Evolutionary conservation across 192 early-diverging fungal genomes (phyloP).

Genomic region (Entrophospora sp.): DNA sequence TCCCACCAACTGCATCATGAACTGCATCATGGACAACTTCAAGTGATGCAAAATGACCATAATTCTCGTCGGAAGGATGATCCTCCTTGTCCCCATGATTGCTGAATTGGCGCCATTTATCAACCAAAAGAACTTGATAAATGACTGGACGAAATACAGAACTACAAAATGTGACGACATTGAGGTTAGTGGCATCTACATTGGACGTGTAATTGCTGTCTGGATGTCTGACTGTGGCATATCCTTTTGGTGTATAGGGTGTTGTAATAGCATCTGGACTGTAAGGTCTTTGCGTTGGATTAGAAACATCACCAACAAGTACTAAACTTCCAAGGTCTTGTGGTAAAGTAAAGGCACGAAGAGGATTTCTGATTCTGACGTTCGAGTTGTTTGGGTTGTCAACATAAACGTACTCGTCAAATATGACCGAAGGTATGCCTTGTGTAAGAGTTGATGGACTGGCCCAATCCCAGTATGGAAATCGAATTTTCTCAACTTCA

Average conservation of each 20-base stretch:
- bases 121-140: background rate
- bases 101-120: constrained; percentile 1
- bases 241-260: constrained; percentile 6
- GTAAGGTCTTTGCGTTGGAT: constrained; percentile 13
- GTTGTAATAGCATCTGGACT: background rate
- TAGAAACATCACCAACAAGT: constrained; percentile 12
- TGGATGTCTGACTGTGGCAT: background rate
- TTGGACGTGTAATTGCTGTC: background rate
- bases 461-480: constrained; percentile 17
- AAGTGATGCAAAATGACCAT: constrained; percentile 1
- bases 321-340: background rate
- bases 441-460: background rate
- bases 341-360: constrained; percentile 6
- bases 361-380: background rate
- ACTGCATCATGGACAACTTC: constrained; percentile 3
- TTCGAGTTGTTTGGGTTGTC: background rate
- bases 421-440: constrained; percentile 1
- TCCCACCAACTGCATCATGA: background rate
- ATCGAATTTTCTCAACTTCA: constrained; percentile 2
- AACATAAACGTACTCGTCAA: background rate
- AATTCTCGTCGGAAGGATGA: background rate
- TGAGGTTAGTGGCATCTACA: background rate
- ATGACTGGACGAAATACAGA: background rate
- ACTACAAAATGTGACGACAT: background rate
- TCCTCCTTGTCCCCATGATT: background rate